phyloP scores from a whole-genome alignment of 108 stramenopile species.

The Fragilaria radians region DNA sequence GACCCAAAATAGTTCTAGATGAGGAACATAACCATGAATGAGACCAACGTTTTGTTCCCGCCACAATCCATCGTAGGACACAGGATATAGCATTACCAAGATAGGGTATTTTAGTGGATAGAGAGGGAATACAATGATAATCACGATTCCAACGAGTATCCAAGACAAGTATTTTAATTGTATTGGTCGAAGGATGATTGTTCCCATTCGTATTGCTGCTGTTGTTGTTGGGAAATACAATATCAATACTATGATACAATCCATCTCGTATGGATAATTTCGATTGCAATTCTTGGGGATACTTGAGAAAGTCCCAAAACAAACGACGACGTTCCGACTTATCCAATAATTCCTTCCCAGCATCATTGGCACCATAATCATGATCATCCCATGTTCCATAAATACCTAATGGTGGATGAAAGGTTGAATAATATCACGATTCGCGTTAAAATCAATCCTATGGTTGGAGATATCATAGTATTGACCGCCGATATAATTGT shows the following conservation, averaged over 20 bases:
- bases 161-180: constrained; percentile 66
- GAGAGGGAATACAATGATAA: constrained; percentile 63
- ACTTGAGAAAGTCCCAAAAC: constrained; percentile 72
- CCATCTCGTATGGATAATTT: constrained; percentile 26
- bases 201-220: not conserved
- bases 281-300: not conserved
- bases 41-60: constrained; percentile 19
- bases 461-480: too few relatives aligned
- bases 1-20: constrained; percentile 45
- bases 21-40: not conserved
- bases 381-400: constrained; percentile 88
- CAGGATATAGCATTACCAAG: constrained; percentile 60
- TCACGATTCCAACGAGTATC: constrained; percentile 80
- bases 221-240: constrained; percentile 1
- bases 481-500: too few relatives aligned
- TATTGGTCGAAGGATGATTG: constrained; percentile 13
- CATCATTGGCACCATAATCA: constrained; percentile 90
- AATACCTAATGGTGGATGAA: constrained; percentile 12
- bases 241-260: constrained; percentile 53
- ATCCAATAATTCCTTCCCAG: constrained; percentile 47
- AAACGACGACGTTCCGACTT: constrained; percentile 34
- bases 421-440: too few relatives aligned
- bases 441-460: too few relatives aligned
- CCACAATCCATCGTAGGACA: constrained; percentile 64
- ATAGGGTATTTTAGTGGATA: constrained; percentile 34